Evolutionary conservation across 1,284 basidiomycete genomes (phyloP).

Genomic region (Gomphus bonarii): DNA sequence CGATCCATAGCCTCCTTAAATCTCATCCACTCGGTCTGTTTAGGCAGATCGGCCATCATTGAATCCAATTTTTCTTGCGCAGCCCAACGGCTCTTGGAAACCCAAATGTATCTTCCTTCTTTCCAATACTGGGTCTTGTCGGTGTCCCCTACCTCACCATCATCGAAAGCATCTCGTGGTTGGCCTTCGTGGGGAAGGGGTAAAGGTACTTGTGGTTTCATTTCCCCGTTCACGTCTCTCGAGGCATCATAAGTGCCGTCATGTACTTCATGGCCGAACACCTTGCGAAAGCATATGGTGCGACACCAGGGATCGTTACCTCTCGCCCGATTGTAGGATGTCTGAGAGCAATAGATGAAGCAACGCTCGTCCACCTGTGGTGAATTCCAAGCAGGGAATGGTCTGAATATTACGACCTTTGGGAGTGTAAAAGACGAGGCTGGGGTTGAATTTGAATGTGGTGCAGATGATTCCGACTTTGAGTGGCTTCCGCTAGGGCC

Average conservation of each 20-base stretch:
- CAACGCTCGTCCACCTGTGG: slow-evolving; percentile 61
- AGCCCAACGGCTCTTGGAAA: slow-evolving; percentile 40
- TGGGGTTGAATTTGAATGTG: slow-evolving; percentile 2
- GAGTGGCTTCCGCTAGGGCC: slow-evolving; percentile 6
- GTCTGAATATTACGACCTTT: not conserved
- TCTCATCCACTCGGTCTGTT: slow-evolving; percentile 33
- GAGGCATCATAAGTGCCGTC: slow-evolving; percentile 10
- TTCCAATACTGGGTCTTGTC: slow-evolving; percentile 48
- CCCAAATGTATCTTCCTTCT: slow-evolving; percentile 68
- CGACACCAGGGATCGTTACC: slow-evolving; percentile 49
- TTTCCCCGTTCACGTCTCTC: slow-evolving; percentile 3
- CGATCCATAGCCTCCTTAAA: slow-evolving; percentile 34
- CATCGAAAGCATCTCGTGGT: slow-evolving; percentile 1
- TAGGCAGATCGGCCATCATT: slow-evolving; percentile 47
- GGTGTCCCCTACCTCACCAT: slow-evolving; percentile 3
- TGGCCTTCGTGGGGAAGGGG: slow-evolving; percentile 10
- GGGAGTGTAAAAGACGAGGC: not conserved
- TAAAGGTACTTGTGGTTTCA: slow-evolving; percentile 1
- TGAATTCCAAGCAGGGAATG: slow-evolving; percentile 24
- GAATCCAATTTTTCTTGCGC: slow-evolving; percentile 44
- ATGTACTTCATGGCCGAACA: slow-evolving; percentile 20
- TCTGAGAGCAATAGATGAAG: slow-evolving; percentile 62
- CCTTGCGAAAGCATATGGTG: slow-evolving; percentile 59
- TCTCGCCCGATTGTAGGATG: slow-evolving; percentile 44
- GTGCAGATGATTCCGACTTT: slow-evolving; percentile 5